Percentiles rank a stretch among this genome's conserved stretches.
phyloP scores from a whole-genome alignment of 768 basidiomycete species.

The Hericium erinaceus region DNA sequence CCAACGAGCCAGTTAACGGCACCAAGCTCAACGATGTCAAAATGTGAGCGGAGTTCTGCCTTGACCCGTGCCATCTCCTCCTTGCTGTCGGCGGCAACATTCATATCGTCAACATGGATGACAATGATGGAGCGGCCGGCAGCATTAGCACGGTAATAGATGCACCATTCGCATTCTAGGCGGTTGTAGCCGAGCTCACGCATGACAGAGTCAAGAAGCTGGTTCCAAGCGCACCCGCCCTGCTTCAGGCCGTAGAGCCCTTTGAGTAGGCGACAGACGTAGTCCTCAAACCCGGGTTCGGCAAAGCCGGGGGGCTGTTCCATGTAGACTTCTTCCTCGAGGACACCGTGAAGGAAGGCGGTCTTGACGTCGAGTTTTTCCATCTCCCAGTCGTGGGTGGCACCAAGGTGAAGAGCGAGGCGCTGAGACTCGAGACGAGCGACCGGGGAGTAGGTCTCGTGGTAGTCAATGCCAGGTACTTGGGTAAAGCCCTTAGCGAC shows the following conservation, averaged over 20 bases:
- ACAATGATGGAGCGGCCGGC: neutral
- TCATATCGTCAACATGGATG: no score
- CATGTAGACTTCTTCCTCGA: no score
- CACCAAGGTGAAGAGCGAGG: conserved; percentile 27
- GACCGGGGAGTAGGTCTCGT: conserved; percentile 20
- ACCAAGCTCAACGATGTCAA: conserved; percentile 5
- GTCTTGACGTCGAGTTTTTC: conserved; percentile 33
- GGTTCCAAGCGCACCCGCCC: conserved; percentile 25
- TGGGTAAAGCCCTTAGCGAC: conserved; percentile 29
- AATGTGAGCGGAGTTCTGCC: no score
- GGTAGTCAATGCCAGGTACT: conserved; percentile 22
- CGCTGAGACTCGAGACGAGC: conserved; percentile 8
- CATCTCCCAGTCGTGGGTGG: conserved; percentile 25
- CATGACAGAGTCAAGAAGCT: conserved; percentile 3
- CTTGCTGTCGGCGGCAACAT: no score
- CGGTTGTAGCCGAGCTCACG: neutral
- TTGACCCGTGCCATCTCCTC: no score
- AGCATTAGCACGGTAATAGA: neutral
- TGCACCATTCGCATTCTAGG: neutral
- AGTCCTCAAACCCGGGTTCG: neutral
- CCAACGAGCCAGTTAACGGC: neutral
- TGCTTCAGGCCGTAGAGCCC: conserved; percentile 30
- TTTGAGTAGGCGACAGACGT: conserved; percentile 19
- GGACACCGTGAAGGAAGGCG: conserved; percentile 28
- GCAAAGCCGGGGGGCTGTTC: conserved; percentile 23